Conservation (phyloP, 2,329 filamentous ascomycete species). For the Penicillium sp. region DNA sequence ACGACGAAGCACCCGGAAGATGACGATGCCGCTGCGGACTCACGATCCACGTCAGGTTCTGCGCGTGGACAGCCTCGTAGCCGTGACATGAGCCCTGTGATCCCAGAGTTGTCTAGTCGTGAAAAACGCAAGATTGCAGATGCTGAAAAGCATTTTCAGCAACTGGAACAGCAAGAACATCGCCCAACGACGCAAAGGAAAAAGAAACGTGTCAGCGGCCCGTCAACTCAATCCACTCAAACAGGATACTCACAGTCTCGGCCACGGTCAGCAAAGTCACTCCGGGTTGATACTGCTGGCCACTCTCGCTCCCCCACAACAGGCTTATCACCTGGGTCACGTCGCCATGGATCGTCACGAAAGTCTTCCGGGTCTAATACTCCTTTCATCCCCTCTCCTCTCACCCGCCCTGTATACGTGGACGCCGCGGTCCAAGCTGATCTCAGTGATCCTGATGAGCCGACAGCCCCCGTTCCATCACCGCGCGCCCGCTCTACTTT, state of each 20-base stretch:
- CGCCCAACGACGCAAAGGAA: conserved; percentile 45
- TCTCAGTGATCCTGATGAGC: conserved; percentile 35
- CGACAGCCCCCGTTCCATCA: conserved; percentile 10
- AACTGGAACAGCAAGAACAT: conserved; percentile 53
- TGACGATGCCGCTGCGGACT: conserved; percentile 53
- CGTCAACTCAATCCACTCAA: conserved; percentile 47
- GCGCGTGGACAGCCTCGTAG: conserved; percentile 53
- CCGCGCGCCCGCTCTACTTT: conserved; percentile 29
- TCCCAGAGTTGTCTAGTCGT: conserved; percentile 54
- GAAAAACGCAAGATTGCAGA: conserved; percentile 60
- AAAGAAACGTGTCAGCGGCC: conserved; percentile 54
- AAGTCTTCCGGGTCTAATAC: conserved; percentile 30
- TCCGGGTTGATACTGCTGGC: conserved; percentile 29
- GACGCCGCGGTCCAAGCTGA: conserved; percentile 43
- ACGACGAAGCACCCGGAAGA: conserved; percentile 49
- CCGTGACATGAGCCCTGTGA: conserved; percentile 56
- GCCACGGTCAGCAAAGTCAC: conserved; percentile 21
- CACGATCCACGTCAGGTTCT: conserved; percentile 54
- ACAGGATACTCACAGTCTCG: conserved; percentile 25
- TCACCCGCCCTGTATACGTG: conserved; percentile 35
- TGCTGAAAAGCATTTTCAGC: conserved; percentile 58
- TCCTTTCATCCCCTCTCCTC: conserved; percentile 23
- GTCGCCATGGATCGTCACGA: conserved; percentile 27
- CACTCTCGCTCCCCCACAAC: conserved; percentile 36
- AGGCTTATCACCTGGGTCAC: conserved; percentile 26